A percentile compares a stretch with the other conserved stretches of the same genome.
Conservation (phyloP, 2,329 filamentous ascomycete genomes). For the Ceratocystiopsis minuta region DNA sequence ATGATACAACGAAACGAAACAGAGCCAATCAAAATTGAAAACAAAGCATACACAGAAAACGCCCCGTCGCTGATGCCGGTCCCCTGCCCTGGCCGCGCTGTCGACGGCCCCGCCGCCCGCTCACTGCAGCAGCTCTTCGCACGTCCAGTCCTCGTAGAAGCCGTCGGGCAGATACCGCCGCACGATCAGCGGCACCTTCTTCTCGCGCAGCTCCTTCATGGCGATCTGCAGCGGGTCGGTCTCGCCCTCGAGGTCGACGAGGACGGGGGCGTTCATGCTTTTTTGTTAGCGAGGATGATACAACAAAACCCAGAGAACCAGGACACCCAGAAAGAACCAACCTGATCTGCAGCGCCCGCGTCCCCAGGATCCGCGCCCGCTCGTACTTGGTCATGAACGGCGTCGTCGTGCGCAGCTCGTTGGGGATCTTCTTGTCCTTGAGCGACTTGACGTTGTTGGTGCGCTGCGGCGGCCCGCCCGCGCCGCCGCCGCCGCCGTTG, state of each 20-base stretch:
- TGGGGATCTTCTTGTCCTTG: slow-evolving; percentile 77
- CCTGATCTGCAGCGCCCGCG: slow-evolving; percentile 90
- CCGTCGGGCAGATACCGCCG: slow-evolving; percentile 92
- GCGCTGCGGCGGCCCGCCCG: slow-evolving; percentile 24
- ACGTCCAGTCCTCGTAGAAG: slow-evolving; percentile 98
- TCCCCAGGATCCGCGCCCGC: slow-evolving; percentile 79
- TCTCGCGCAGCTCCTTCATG: slow-evolving; percentile 90
- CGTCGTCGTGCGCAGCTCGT: slow-evolving; percentile 76
- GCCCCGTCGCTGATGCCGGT: no score
- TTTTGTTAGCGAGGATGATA: slow-evolving; percentile 10
- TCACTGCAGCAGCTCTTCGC: slow-evolving; percentile 69
- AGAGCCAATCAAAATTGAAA: no score
- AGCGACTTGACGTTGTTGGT: slow-evolving; percentile 32
- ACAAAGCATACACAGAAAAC: no score
- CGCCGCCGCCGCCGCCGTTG: no score
- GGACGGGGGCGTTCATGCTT: slow-evolving; percentile 92
- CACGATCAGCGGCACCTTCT: slow-evolving; percentile 95
- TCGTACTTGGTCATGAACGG: slow-evolving; percentile 99
- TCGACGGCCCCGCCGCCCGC: no score
- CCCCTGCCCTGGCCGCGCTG: no score
- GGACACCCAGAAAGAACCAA: no score
- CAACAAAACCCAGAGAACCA: not conserved
- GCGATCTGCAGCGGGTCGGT: slow-evolving; percentile 95
- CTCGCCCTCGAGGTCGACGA: slow-evolving; percentile 93
- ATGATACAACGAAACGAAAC: no score